Base-by-base conservation (phyloP, 1,139 yeast species). In the Geotrichum restrictum region DNA sequence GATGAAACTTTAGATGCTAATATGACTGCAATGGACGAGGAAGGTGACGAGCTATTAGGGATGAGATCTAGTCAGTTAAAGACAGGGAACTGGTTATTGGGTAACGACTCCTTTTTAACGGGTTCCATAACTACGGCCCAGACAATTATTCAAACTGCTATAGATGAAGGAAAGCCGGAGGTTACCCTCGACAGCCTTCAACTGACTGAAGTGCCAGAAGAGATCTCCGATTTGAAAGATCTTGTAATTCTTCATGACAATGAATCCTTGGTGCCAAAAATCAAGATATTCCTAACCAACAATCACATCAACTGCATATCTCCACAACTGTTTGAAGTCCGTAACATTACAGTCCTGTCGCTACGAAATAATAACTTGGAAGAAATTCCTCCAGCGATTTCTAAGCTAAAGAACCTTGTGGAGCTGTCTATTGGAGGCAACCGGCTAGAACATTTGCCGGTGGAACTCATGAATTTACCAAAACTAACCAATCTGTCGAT, bases 361-460 rank as follows among this genome's bases (percentile, higher is more conserved):
- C 66, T 83, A 51, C 70, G 87, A 41, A 74, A 72, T 49, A 83
- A 83, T 62, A 68, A 72, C 48, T 66, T 83, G 36, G 69, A 69
- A 24, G 66, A 70, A 42, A 63, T 83, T 5, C 85, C 87, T 0
- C 80, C 83, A 0, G 72, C 75, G 3, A 77, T 83, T 22, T 70
- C 74, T 31, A 66, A 72, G 29, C 69, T 81, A 36, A 56, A 50
- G 8, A 69, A 72, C 49, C 69, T 83, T 45, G 69, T 68, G 18
- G 80, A 81, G 49, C 68, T 83, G 33, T 75, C 81, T 6, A 60
- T 83, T 14, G 77, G 78, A 16, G 74, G 77, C 37, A 83, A 83
- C 64, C 69, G 74, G 51, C 65, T 83, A 27, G 68, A 69, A 49
- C 77, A 70, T 51, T 64, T 83, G 10, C 88, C 88, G 0, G 73